phyloP scores from a whole-genome alignment of 2,329 filamentous ascomycete species.

The Penicillium sp. region DNA sequence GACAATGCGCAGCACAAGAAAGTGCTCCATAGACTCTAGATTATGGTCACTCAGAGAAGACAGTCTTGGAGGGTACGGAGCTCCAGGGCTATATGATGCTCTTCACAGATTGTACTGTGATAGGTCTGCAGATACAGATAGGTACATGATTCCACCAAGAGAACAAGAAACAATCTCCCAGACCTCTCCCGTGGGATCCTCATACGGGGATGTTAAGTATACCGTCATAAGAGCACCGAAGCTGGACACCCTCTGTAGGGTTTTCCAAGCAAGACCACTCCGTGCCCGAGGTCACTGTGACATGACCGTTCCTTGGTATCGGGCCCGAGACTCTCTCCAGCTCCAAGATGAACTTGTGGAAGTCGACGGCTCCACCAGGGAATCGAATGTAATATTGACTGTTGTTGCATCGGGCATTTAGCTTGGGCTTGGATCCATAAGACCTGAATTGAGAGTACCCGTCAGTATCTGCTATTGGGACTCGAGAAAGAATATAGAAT shows the following conservation, averaged over 20 bases:
- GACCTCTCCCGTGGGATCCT: not conserved
- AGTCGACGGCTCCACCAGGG: conserved; percentile 18
- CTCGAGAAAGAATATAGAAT: not conserved
- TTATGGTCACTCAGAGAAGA: too few species aligned
- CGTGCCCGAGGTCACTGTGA: conserved; percentile 16
- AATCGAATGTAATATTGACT: conserved; percentile 27
- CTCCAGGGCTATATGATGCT: too few species aligned
- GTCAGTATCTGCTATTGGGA: conserved; percentile 1
- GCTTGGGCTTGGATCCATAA: conserved; percentile 15
- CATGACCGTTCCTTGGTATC: conserved; percentile 20
- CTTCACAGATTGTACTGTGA: too few species aligned
- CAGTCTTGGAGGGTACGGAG: too few species aligned
- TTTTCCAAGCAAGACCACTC: conserved; percentile 23
- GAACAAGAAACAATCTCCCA: too few species aligned
- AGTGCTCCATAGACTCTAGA: too few species aligned
- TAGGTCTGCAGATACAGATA: too few species aligned
- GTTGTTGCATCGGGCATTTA: conserved; percentile 25
- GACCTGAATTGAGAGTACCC: conserved; percentile 5
- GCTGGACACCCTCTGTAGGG: conserved; percentile 4
- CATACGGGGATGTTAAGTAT: conserved; percentile 13
- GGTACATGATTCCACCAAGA: too few species aligned
- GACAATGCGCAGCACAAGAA: too few species aligned
- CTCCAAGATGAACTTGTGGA: conserved; percentile 22
- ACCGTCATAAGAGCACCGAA: conserved; percentile 19
- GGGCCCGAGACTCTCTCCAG: conserved; percentile 22